These are phyloP conservation scores for Cystobasidiopsis lactophilus DNA, from an alignment of 768 basidiomycete genomes.

Conservation along the genomic window DNA sequence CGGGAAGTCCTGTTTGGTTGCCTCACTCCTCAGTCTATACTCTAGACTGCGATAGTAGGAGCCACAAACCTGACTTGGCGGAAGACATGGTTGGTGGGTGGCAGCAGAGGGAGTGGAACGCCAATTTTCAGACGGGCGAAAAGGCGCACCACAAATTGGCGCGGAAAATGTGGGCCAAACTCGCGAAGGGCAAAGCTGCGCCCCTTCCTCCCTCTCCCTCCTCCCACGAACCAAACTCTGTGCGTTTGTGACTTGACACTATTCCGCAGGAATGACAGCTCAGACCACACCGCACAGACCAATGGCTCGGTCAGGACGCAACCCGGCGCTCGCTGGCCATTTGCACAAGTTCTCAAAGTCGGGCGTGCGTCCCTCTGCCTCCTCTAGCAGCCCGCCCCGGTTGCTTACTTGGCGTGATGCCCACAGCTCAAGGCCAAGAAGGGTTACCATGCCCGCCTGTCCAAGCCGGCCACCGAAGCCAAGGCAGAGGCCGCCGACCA, in stretches of 20 bases:
- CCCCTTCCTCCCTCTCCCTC: background rate
- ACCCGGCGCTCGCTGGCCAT: constrained; percentile 55
- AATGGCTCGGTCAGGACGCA: constrained; percentile 20
- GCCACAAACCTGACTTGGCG: background rate
- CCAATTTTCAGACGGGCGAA: background rate
- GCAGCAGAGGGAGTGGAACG: background rate
- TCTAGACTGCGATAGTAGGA: background rate
- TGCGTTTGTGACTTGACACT: background rate
- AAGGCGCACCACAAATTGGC: no score
- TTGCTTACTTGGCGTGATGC: no score
- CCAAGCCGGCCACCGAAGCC: constrained; percentile 4
- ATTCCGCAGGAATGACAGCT: background rate
- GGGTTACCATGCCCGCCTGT: constrained; percentile 55
- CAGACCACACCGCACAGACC: background rate
- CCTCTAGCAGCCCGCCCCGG: no score
- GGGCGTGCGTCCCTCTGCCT: no score
- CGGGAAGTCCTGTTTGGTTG: constrained; percentile 5
- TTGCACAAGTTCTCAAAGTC: constrained; percentile 66
- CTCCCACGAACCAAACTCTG: background rate
- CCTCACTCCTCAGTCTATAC: background rate
- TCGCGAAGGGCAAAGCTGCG: background rate
- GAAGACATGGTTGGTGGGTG: no score
- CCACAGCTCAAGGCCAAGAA: constrained; percentile 59
- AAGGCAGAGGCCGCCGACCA: constrained; percentile 45
- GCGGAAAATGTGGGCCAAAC: no score